A percentile compares a stretch with the other conserved stretches of the same genome.
These are phyloP conservation scores for Exophiala mesophila DNA, from an alignment of 2,329 filamentous ascomycete species.

Conservation along the genomic window DNA sequence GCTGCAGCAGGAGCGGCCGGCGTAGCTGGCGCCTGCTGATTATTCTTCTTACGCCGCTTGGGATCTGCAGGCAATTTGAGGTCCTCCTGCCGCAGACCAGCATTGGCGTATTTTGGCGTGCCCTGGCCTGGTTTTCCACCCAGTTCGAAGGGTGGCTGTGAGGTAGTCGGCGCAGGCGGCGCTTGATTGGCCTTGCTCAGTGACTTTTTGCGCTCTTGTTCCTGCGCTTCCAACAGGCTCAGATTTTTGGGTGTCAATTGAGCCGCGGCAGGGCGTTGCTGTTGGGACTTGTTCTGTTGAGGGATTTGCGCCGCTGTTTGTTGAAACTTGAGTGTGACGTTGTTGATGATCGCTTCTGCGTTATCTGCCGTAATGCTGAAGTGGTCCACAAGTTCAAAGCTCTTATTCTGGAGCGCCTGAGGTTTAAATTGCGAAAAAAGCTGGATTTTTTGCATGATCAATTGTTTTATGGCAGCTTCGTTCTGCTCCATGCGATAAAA, in stretches of 20 bases:
- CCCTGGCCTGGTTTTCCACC: constrained; percentile 37
- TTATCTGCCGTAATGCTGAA: constrained; percentile 41
- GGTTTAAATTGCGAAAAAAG: constrained; percentile 44
- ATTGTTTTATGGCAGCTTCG: constrained; percentile 29
- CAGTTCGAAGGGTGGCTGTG: constrained; percentile 54
- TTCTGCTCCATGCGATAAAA: constrained; percentile 37
- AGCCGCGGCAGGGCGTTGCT: constrained; percentile 33
- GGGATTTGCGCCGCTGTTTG: constrained; percentile 39
- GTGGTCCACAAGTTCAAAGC: constrained; percentile 36
- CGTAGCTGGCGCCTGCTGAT: constrained; percentile 24
- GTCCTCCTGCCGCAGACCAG: constrained; percentile 51
- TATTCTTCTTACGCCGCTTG: constrained; percentile 53
- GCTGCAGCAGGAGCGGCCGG: constrained; percentile 26
- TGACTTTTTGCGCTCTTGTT: constrained; percentile 29
- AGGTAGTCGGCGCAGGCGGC: constrained; percentile 46
- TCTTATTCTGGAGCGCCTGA: constrained; percentile 32
- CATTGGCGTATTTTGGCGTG: constrained; percentile 40
- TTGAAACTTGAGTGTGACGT: constrained; percentile 39
- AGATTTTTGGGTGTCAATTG: constrained; percentile 24
- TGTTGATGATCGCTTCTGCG: constrained; percentile 33
- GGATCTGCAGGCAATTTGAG: constrained; percentile 51
- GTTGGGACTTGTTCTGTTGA: constrained; percentile 44
- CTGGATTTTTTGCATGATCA: constrained; percentile 35
- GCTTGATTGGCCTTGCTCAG: constrained; percentile 37
- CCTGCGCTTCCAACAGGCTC: constrained; percentile 18